These are phyloP conservation scores for Curvularia spicifera DNA, from an alignment of 2,329 filamentous ascomycete genomes.

Conservation along the genomic window DNA sequence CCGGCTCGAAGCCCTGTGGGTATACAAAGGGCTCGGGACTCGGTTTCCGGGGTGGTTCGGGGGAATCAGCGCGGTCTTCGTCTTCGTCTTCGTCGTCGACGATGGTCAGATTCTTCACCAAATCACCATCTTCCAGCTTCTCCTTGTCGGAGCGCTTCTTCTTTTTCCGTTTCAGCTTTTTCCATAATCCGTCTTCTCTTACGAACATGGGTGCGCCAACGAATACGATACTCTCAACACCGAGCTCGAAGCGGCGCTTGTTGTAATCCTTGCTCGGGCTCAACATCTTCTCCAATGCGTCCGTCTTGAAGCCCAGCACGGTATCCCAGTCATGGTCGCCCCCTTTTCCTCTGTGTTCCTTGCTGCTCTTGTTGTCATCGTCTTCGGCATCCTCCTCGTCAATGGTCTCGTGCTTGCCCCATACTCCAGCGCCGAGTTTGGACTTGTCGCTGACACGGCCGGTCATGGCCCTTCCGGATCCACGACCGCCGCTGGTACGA, in stretches of 20 bases:
- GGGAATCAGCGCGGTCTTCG: constrained; percentile 19
- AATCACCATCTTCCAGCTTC: constrained; percentile 28
- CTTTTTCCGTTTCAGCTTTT: constrained; percentile 45
- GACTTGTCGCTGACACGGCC: constrained; percentile 38
- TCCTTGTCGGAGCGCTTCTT: constrained; percentile 36
- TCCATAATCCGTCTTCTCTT: constrained; percentile 51
- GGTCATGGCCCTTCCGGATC: constrained; percentile 37
- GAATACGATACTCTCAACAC: constrained; percentile 50
- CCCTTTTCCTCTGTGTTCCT: constrained; percentile 26
- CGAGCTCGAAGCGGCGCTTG: constrained; percentile 51
- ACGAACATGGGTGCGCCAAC: constrained; percentile 53
- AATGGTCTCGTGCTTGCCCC: constrained; percentile 46
- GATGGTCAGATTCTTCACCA: constrained; percentile 28
- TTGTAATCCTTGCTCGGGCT: constrained; percentile 48
- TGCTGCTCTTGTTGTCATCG: constrained; percentile 16
- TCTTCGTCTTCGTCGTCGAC: constrained; percentile 5
- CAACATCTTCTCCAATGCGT: constrained; percentile 51
- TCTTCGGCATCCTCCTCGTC: constrained; percentile 45
- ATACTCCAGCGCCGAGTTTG: constrained; percentile 36
- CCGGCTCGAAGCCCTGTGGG: constrained; percentile 48
- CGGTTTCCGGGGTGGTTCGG: constrained; percentile 19
- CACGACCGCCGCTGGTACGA: constrained; percentile 44
- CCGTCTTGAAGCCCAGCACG: constrained; percentile 50
- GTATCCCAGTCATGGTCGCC: constrained; percentile 49
- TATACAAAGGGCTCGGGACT: constrained; percentile 39